Evolutionary conservation across 345 rosid species (phyloP).

Genomic region (Rhodamnia argentea): DNA sequence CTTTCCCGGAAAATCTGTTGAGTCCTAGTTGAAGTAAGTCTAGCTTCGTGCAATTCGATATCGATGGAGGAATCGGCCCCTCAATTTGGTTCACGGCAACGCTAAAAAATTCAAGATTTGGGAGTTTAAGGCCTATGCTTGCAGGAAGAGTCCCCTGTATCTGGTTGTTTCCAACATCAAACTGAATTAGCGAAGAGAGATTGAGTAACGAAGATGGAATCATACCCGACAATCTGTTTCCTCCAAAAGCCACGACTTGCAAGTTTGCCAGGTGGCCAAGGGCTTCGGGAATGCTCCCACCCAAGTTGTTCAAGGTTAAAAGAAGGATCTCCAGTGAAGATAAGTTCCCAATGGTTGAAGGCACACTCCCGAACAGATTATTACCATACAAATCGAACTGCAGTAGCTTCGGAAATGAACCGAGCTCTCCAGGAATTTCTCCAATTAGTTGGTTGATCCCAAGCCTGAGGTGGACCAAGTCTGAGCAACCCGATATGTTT

Average conservation of each 20-base stretch:
- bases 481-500: neutral
- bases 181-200: neutral
- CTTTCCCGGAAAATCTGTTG: neutral
- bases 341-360: neutral
- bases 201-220: neutral
- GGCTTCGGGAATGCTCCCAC: neutral
- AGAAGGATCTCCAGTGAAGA: neutral
- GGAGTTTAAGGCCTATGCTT: neutral
- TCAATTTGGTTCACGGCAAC: neutral
- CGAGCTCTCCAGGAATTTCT: neutral
- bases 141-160: neutral
- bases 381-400: neutral
- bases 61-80: neutral
- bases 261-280: neutral
- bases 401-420: neutral
- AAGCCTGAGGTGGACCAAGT: neutral
- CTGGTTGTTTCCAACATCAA: neutral
- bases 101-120: neutral
- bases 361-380: neutral
- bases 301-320: neutral
- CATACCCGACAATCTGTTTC: neutral
- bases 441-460: neutral
- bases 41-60: neutral
- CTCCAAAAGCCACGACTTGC: neutral
- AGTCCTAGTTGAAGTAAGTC: neutral